Conservation (phyloP, 352 stramenopile species). For the Phytophthora litchii region DNA sequence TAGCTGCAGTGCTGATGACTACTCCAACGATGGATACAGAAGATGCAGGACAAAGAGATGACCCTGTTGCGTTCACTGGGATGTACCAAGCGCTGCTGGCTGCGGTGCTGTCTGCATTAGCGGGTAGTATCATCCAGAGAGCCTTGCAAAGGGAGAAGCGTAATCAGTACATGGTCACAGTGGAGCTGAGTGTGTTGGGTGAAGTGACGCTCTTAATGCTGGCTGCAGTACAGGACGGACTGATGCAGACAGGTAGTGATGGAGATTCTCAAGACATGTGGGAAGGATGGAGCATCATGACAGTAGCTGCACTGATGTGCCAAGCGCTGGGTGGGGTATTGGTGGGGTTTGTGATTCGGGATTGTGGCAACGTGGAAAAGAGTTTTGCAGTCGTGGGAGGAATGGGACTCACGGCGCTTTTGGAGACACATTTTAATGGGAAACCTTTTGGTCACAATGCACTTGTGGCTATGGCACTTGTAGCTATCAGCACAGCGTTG, state of each 20-base stretch:
- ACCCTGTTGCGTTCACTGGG: slow-evolving; percentile 65
- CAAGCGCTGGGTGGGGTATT: slow-evolving; percentile 74
- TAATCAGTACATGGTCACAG: slow-evolving; percentile 82
- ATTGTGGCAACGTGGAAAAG: slow-evolving; percentile 87
- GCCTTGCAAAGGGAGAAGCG: slow-evolving; percentile 72
- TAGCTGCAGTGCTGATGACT: slow-evolving; percentile 79
- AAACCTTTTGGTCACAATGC: slow-evolving; percentile 72
- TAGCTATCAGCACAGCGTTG: slow-evolving; percentile 62
- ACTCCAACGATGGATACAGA: slow-evolving; percentile 29
- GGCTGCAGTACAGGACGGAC: slow-evolving; percentile 39
- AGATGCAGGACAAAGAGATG: slow-evolving; percentile 11
- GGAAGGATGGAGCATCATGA: slow-evolving; percentile 74
- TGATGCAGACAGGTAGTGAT: slow-evolving; percentile 14
- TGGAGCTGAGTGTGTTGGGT: slow-evolving; percentile 77
- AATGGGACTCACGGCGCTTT: slow-evolving; percentile 78
- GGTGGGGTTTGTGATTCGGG: slow-evolving; percentile 86
- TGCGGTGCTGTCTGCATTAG: slow-evolving; percentile 73
- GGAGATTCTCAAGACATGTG: slow-evolving; percentile 54
- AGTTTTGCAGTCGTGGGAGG: slow-evolving; percentile 82
- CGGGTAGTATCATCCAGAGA: slow-evolving; percentile 78
- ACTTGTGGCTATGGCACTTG: slow-evolving; percentile 63
- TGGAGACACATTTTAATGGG: slow-evolving; percentile 72
- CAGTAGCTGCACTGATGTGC: slow-evolving; percentile 68
- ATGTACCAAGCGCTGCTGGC: slow-evolving; percentile 77
- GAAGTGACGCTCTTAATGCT: slow-evolving; percentile 64